These are phyloP conservation scores for Gossypium lobatum DNA, from an alignment of 441 rosid genomes.

Conservation along the genomic window DNA sequence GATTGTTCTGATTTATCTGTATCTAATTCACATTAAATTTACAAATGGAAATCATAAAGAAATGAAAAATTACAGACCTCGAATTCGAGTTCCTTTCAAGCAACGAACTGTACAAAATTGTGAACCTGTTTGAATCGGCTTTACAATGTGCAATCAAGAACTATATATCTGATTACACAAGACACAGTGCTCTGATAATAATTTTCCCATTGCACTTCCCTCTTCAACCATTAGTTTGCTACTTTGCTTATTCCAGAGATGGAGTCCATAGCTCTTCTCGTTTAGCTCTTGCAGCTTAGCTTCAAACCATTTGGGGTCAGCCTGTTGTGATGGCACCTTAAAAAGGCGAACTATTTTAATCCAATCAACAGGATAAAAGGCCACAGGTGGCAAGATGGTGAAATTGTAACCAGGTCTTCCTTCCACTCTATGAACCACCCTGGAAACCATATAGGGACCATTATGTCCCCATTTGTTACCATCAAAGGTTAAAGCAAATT, in stretches of 20 bases:
- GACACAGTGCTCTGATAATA: conserved; percentile 38
- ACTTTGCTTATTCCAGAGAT: conserved; percentile 62
- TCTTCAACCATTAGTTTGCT: conserved; percentile 32
- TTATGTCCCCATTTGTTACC: conserved; percentile 69
- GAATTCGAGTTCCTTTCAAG: not conserved
- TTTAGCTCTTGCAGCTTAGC: conserved; percentile 39
- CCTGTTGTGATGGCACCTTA: conserved; percentile 27
- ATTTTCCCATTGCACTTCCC: conserved; percentile 43
- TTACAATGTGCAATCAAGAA: conserved; percentile 18
- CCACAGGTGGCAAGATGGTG: conserved; percentile 42
- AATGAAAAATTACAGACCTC: not conserved
- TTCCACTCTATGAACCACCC: conserved; percentile 36
- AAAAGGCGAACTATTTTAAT: conserved; percentile 36
- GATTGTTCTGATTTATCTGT: conserved; percentile 13
- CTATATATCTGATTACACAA: conserved; percentile 29
- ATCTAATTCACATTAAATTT: not conserved
- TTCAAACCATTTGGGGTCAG: conserved; percentile 25
- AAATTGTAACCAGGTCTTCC: conserved; percentile 30
- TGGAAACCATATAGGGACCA: conserved; percentile 59
- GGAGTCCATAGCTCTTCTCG: conserved; percentile 36
- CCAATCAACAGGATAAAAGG: conserved; percentile 60
- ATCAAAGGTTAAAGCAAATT: conserved; percentile 51
- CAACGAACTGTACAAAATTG: not conserved
- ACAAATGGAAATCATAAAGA: not conserved
- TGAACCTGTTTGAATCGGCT: not conserved